Evolutionary conservation across 2,329 filamentous ascomycete genomes (phyloP), one percentile per base, ranked within the genome.

Genomic region (Remersonia thermophila): DNA sequence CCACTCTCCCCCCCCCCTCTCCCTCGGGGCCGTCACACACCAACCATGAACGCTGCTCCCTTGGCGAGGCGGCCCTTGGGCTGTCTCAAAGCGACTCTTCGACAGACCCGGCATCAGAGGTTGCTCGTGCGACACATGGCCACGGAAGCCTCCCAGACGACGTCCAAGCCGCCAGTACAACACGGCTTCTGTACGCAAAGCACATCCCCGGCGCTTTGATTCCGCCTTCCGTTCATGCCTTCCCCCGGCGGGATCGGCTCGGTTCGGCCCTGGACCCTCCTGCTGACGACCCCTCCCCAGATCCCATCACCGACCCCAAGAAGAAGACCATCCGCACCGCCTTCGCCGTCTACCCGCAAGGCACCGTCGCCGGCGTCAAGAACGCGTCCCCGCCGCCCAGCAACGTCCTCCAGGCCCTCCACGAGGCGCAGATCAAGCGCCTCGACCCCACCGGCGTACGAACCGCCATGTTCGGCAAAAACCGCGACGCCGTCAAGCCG

Each of bases 371-470:
- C 27, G 15, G 40, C 40, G 29, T 33, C 42, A n/a, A 31, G 34
- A 27, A 37, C 32, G 37, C 48, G 14, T 9, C 39, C 14, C 32
- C 41, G 5, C 45, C 49, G 7, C 41, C 42, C 9, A 36, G 44
- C 30, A 45, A 86, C 51, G 80, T 86, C 15, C 62, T 96, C 51
- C 66, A 67, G 27, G 58, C 70, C 39, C 67, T 93, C 50, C 77
- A 78, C 48, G 57, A 69, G 35, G 62, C 73, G 38, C 84, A 93
- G 62, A 70, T 93, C 52, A 55, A 69, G 28, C 59, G 70, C 29
- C 81, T 95, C 52, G 91, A 98, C 61, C 85, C 86, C 4, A 85
- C 78, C 1, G 86, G 86, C 33, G 78, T 81, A 35, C 82, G 89
- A 42, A 80, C 78, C 30, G 73, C 76, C 23, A 77, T 98, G 39